Percentiles rank a stretch among this genome's conserved stretches.
Evolutionary conservation across 176 grass and related monocot species (phyloP).

Genomic region (Cenchrus fungigraminus): DNA sequence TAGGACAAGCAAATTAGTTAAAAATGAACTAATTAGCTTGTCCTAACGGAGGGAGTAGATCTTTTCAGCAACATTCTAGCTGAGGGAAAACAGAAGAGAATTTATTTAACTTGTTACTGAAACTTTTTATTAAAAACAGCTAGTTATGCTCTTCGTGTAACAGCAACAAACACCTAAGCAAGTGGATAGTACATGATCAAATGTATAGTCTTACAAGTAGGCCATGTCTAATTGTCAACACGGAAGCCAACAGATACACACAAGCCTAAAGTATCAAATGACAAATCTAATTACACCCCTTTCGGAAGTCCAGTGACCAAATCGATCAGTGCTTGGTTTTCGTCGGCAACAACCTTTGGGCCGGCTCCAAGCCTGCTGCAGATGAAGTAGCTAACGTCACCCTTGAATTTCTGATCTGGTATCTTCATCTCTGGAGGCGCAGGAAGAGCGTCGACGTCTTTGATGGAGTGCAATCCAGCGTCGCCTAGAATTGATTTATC

Average conservation of each 20-base stretch:
- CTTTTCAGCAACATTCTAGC: not conserved
- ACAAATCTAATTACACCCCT: constrained; percentile 38
- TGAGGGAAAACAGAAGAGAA: not conserved
- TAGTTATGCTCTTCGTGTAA: not conserved
- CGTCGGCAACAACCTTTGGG: constrained; percentile 36
- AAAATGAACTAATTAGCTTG: too few relatives aligned
- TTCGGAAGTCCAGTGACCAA: constrained; percentile 44
- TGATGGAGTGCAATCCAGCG: constrained; percentile 65
- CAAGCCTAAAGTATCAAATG: not conserved
- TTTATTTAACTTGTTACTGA: not conserved
- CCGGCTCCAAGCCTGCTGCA: constrained; percentile 57
- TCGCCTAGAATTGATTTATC: constrained; percentile 84
- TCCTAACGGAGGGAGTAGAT: too few relatives aligned
- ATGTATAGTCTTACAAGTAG: not conserved
- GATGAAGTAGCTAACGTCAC: constrained; percentile 55
- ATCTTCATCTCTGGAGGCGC: constrained; percentile 62
- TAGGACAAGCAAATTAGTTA: too few relatives aligned
- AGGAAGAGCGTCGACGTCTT: constrained; percentile 68
- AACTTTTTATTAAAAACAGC: not conserved
- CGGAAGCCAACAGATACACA: not conserved
- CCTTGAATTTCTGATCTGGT: constrained; percentile 50
- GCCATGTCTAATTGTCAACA: not conserved
- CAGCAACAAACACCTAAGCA: not conserved
- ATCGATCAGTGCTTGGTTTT: constrained; percentile 50
- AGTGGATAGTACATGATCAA: constrained; percentile 11